A percentile compares a stretch with the other conserved stretches of the same genome.
Evolutionary conservation across 768 basidiomycete genomes (phyloP).

Genomic region (Lepiota venenata): DNA sequence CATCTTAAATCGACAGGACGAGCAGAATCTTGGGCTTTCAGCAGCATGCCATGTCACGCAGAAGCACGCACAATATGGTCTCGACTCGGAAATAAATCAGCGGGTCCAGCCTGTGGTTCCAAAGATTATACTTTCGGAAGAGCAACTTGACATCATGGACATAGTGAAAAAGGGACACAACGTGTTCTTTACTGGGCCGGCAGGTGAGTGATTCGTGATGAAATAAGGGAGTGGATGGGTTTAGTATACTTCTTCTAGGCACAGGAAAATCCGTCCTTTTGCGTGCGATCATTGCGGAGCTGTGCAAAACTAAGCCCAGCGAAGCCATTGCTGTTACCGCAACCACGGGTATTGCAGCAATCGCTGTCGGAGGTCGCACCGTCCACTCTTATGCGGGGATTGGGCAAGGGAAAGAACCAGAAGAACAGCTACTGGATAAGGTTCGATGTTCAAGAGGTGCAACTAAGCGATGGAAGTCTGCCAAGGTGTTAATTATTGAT

Average conservation of each 20-base stretch:
- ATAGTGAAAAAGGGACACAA: slow-evolving; percentile 51
- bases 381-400: slow-evolving; percentile 68
- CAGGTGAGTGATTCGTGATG: slow-evolving; percentile 38
- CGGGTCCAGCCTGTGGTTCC: no score
- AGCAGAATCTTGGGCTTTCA: no score
- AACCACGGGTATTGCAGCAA: slow-evolving; percentile 59
- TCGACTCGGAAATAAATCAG: no score
- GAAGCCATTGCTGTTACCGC: slow-evolving; percentile 56
- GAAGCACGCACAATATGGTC: no score
- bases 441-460: slow-evolving; percentile 19
- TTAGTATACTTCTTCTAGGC: slow-evolving; percentile 27
- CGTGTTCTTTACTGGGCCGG: slow-evolving; percentile 77
- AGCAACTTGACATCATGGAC: slow-evolving; percentile 38
- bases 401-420: slow-evolving; percentile 50
- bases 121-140: slow-evolving; percentile 25
- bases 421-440: slow-evolving; percentile 35
- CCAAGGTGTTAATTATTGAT: slow-evolving; percentile 62
- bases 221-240: background rate
- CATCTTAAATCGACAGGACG: no score
- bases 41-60: no score
- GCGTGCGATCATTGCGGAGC: slow-evolving; percentile 47
- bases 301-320: background rate
- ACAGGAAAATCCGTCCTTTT: slow-evolving; percentile 74
- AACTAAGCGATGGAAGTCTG: slow-evolving; percentile 44
- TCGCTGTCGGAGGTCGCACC: slow-evolving; percentile 68